Evolutionary conservation across 768 basidiomycete genomes (phyloP).

Genomic region (Grammothele lineata): DNA sequence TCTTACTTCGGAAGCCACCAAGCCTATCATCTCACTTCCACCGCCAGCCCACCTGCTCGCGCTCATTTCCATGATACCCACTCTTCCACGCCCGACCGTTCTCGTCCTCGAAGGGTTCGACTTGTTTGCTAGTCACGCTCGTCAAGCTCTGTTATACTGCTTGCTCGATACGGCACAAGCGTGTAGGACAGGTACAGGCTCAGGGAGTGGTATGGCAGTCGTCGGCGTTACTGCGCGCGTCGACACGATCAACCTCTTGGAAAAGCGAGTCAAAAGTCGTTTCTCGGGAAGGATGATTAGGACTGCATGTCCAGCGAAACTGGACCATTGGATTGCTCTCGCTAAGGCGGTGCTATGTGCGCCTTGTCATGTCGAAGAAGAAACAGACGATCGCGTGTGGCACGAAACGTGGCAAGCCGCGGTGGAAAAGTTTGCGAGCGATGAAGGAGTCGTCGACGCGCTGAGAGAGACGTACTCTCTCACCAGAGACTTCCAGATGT

Average conservation of each 20-base stretch:
- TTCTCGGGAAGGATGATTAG: slow-evolving; percentile 91
- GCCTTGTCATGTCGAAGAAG: slow-evolving; percentile 5
- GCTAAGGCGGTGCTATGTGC: slow-evolving; percentile 42
- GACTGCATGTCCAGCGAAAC: slow-evolving; percentile 53
- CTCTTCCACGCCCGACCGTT: slow-evolving; percentile 73
- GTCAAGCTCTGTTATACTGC: slow-evolving; percentile 93
- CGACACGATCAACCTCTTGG: slow-evolving; percentile 83
- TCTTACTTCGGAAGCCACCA: slow-evolving; percentile 5
- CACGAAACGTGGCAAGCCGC: slow-evolving; percentile 47
- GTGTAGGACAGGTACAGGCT: slow-evolving; percentile 39
- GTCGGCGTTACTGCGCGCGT: slow-evolving; percentile 84
- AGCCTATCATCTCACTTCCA: slow-evolving; percentile 38
- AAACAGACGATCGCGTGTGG: slow-evolving; percentile 50
- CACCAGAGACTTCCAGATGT: slow-evolving; percentile 53
- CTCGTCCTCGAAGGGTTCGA: slow-evolving; percentile 92
- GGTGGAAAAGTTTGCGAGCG: slow-evolving; percentile 54
- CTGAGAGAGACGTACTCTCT: slow-evolving; percentile 60
- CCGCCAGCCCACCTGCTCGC: slow-evolving; percentile 69
- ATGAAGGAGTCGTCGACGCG: slow-evolving; percentile 39
- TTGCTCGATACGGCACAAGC: slow-evolving; percentile 92
- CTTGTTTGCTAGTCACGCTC: slow-evolving; percentile 85
- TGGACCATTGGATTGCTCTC: slow-evolving; percentile 48
- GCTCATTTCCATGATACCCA: slow-evolving; percentile 72
- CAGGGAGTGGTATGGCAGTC: slow-evolving; percentile 66
- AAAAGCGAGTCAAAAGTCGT: slow-evolving; percentile 96